These are phyloP conservation scores for Exophiala alcalophila DNA, from an alignment of 2,329 filamentous ascomycete species.

Conservation along the genomic window DNA sequence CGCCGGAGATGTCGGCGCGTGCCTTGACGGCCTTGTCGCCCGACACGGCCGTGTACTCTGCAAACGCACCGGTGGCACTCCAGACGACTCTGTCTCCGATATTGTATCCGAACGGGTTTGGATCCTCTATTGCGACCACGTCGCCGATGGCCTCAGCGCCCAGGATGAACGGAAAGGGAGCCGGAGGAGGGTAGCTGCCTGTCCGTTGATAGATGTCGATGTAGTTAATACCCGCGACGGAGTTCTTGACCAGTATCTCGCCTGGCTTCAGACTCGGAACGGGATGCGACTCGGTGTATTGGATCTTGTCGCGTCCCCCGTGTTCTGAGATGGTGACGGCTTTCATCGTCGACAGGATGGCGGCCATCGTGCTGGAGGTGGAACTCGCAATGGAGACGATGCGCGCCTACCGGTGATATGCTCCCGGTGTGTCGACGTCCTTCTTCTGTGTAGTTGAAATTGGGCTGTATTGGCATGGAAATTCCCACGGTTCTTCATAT, in stretches of 20 bases:
- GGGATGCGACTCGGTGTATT: constrained; percentile 66
- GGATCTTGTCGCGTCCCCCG: constrained; percentile 58
- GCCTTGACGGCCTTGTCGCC: constrained; percentile 59
- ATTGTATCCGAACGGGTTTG: constrained; percentile 43
- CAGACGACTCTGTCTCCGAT: constrained; percentile 70
- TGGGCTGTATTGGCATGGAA: too few species aligned
- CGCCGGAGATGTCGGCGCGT: constrained; percentile 59
- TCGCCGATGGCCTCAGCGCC: constrained; percentile 75
- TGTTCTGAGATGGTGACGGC: constrained; percentile 68
- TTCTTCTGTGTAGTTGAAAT: too few species aligned
- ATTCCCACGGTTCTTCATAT: too few species aligned
- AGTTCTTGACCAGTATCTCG: constrained; percentile 75
- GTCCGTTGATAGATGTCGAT: constrained; percentile 89
- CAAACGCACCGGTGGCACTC: constrained; percentile 56
- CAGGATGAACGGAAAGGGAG: constrained; percentile 71
- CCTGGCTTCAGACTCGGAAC: constrained; percentile 65
- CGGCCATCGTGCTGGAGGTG: too few species aligned
- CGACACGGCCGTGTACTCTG: constrained; percentile 57
- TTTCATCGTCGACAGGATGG: constrained; percentile 57
- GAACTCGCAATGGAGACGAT: too few species aligned
- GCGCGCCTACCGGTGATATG: too few species aligned
- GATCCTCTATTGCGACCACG: constrained; percentile 56
- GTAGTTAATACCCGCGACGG: constrained; percentile 76
- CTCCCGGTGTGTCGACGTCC: too few species aligned
- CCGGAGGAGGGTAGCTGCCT: constrained; percentile 66